Base-by-base conservation (phyloP, 2,329 filamentous ascomycete genomes). In the Trichoderma sp. region DNA sequence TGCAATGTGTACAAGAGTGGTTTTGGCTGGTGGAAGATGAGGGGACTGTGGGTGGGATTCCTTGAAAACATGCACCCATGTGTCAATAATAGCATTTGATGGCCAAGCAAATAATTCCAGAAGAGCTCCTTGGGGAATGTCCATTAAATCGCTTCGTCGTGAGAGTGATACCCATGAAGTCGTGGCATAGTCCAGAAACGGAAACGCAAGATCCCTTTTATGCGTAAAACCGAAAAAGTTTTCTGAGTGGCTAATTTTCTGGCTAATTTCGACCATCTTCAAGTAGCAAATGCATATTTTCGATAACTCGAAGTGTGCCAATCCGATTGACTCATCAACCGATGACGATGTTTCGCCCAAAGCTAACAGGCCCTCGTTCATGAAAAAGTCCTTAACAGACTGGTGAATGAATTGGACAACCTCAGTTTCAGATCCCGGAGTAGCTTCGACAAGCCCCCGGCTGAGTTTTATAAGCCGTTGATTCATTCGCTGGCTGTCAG, bases 331-430 rank as follows among this genome's bases (percentile, higher is more conserved):
- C 17, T 20, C 36, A 15, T 30, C 20, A 1, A 6, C 3, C 9
- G 34, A 34, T 23, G 26, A 13, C 12, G n/a, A 26, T 62, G 8
- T 53, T 32, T 26, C 20, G 9, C 75, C 36, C 23, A 77, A 66
- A 72, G 32, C 39, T 34, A n/a, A 20, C 26, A 78, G 50, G 17
- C 77, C 77, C 12, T 73, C 74, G 6, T 74, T 58, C 28, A 78
- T 7, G 43, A 81, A 79, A 68, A 78, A 81, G 57, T 81, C 79
- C 43, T 79, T 78, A 55, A 79, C 78, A 3, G 79, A 77, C 65
- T 81, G 77, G 34, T 81, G 79, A 43, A 81, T 81, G 64, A 81
- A 79, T 55, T 81, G 79, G 2, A 79, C 75, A 39, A 75, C 58
- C n/a, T 28, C 4, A 28, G 28, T 28, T 6, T 28, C 6, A 4